Evolutionary conservation across 2,329 filamentous ascomycete genomes (phyloP), one percentile per base, ranked within the genome.

Genomic region (Fusarium virguliforme): DNA sequence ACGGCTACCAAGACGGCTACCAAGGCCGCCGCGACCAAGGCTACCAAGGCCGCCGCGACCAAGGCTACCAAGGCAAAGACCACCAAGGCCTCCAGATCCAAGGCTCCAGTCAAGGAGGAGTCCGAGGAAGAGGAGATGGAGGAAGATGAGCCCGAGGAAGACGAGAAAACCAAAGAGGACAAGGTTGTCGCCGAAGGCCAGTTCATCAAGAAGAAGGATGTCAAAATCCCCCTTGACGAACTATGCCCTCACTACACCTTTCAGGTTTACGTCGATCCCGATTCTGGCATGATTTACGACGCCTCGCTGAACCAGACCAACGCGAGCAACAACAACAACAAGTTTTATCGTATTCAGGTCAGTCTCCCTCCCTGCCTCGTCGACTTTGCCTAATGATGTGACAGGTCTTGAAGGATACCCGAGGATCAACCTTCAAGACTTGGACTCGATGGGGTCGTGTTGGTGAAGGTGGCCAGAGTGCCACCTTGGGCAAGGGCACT

Each of bases 391-490:
- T 71, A 70, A 71, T 46, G 35, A 0, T 13, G 28, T 50, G 35
- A 34, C 62, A 90, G 79, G 71, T 88, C 5, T 75, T 89, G 26
- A 80, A 81, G 18, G 81, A 82, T 38, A 71, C 74, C 24, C 67
- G 71, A 13, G 76, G 81, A 4, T 67, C 80, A 9, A 66, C 63
- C 8, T 92, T 85, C 78, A 82, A 84, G 46, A 90, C 88, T 0
- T 95, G 92, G 92, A 94, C 91, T 3, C 87, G 93, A 62, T 97
- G 92, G 93, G 94, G 94, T 24, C 89, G 94, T 24, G 93, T 97
- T 24, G 89, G 89, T 7, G 89, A 91, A 62, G 75, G 72, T 10
- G 89, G 89, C 6, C 84, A 88, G 72, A 83, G 76, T 13, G 83
- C 82, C 12, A 58, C 79, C 3, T 77, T 89, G 2, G 84, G 84